Percentiles rank a stretch among this genome's conserved stretches.
phyloP scores from a whole-genome alignment of 2,329 filamentous ascomycete genomes.

The Mycosphaerella arachidis region DNA sequence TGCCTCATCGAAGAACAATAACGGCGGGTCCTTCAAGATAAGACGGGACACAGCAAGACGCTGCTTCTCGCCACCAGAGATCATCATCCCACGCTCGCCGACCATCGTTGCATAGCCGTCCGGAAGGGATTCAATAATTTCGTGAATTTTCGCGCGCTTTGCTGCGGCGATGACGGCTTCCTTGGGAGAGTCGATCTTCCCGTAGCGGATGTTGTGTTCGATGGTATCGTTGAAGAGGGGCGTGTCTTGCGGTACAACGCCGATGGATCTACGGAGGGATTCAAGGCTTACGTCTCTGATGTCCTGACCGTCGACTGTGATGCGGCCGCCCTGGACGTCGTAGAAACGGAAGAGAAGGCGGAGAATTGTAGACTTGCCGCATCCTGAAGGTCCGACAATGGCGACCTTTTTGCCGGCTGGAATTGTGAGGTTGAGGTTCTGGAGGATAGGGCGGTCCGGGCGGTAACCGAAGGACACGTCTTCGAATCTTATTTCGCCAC shows the following conservation, averaged over 20 bases:
- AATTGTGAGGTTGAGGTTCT: constrained; percentile 79
- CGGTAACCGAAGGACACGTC: constrained; percentile 94
- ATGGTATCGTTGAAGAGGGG: constrained; percentile 96
- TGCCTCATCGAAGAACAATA: constrained; percentile 93
- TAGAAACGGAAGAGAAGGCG: constrained; percentile 91
- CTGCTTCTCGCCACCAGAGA: constrained; percentile 89
- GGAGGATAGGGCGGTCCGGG: constrained; percentile 78
- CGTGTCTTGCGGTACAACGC: constrained; percentile 95
- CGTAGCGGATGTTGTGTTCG: constrained; percentile 92
- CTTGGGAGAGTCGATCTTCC: constrained; percentile 68
- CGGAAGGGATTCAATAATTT: constrained; percentile 72
- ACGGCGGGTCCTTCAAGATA: constrained; percentile 80
- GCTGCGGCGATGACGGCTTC: constrained; percentile 75
- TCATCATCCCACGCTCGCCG: constrained; percentile 93
- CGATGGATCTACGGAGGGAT: constrained; percentile 77
- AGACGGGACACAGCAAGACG: constrained; percentile 77
- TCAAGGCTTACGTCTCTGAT: constrained; percentile 77
- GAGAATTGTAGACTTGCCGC: constrained; percentile 91
- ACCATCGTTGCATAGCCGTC: constrained; percentile 85
- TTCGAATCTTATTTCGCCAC: constrained; percentile 89
- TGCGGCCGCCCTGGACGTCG: constrained; percentile 77
- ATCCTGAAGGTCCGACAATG: constrained; percentile 89
- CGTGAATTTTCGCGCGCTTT: constrained; percentile 76
- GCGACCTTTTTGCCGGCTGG: constrained; percentile 95
- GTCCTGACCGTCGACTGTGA: constrained; percentile 90